These are phyloP conservation scores for Coniochaeta sp. DNA, from an alignment of 2,329 filamentous ascomycete genomes.

Conservation along the genomic window DNA sequence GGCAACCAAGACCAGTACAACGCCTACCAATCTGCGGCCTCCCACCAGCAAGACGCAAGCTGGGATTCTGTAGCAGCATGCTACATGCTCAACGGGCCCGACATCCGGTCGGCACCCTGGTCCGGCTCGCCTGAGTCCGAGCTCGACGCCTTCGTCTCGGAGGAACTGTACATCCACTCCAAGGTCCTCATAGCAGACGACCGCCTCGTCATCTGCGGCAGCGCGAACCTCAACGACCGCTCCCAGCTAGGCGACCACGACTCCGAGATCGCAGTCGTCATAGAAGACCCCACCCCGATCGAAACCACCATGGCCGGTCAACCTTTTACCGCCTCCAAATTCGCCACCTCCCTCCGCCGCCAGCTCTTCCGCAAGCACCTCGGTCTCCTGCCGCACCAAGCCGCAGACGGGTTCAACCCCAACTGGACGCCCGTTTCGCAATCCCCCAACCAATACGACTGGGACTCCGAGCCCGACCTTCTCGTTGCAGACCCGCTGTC, in stretches of 20 bases:
- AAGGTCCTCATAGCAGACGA: constrained; percentile 80
- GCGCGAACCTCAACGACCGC: constrained; percentile 49
- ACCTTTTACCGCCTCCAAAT: constrained; percentile 64
- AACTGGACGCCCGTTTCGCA: constrained; percentile 73
- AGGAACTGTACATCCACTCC: constrained; percentile 57
- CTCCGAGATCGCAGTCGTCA: constrained; percentile 82
- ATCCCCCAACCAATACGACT: constrained; percentile 64
- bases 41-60: constrained; percentile 43
- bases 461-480: constrained; percentile 58
- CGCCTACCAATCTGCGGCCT: constrained; percentile 66
- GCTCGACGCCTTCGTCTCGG: constrained; percentile 54
- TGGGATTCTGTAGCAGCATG: constrained; percentile 74
- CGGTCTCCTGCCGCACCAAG: constrained; percentile 71
- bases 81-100: constrained; percentile 74
- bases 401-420: constrained; percentile 56
- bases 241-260: constrained; percentile 81
- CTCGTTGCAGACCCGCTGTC: constrained; percentile 70
- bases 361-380: constrained; percentile 90
- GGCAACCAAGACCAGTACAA: constrained; percentile 40
- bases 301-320: constrained; percentile 67
- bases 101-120: constrained; percentile 56
- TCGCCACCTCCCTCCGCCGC: constrained; percentile 74
- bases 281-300: constrained; percentile 68
- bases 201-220: constrained; percentile 73
- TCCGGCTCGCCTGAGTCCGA: constrained; percentile 47